Evolutionary conservation across 140 eudicot species (phyloP), one percentile per base, ranked within the genome.

Genomic region (Ambrosia hybrid): DNA sequence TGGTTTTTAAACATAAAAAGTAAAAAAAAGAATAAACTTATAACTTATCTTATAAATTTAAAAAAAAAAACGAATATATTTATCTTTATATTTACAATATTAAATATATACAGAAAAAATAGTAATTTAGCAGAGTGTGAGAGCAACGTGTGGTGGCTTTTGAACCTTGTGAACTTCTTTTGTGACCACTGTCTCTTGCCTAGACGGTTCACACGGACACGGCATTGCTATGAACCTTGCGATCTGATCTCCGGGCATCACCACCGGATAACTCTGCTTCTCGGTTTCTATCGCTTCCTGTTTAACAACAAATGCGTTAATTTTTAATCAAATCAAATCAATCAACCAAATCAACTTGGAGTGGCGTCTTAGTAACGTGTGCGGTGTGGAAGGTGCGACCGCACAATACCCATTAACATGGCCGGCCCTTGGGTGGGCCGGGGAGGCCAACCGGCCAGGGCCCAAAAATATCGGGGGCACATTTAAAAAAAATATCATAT

Each of bases 211-310:
- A 51, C 92, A 80, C 12, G 96, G 96, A 60, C 89, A 89, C 49
- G 96, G 96, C 84, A 89, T 13, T 13, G 96, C 94, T 70, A 89
- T 89, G 80, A 89, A 89, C 73, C 65, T 81, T 0, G 94, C 84
- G 8, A 87, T 76, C 34, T 79, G 78, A 65, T 89, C 94, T 53
- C 96, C 96, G 0, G 96, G 90, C 96, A 89, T 89, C 62, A 89
- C 59, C 59, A 89, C 96, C 63, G 92, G 84, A 75, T 82, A 74
- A 64, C 89, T 84, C 37, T 80, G 71, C 9, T 59, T 83, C 80
- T 76, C 60, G 5, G 48, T 69, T 36, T 79, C 73, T 70, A 83
- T 60, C 34, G 39, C 33, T 53, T 80, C 76, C 92, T 85, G 83
- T 59, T 55, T 69, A 71, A 71, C 67, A 43, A 8, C 3, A 57